Base-by-base conservation (phyloP, 2,329 filamentous ascomycete genomes). In the Verticillium albo-atrum region DNA sequence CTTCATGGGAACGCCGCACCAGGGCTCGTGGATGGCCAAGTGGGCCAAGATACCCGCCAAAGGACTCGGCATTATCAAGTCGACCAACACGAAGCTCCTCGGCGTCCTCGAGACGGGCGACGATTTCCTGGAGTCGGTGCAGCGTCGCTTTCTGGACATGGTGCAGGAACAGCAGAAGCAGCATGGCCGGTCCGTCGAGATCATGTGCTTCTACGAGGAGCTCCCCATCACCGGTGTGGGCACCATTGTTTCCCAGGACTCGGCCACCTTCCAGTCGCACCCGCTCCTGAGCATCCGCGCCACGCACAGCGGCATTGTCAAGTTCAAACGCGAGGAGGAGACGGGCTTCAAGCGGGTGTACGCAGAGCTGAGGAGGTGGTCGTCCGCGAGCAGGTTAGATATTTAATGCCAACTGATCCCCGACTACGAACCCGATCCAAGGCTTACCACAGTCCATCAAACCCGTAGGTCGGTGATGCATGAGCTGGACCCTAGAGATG, bases 1-100 rank as follows among this genome's bases (percentile, higher is more conserved):
- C 6, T 77, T 77, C 58, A 69, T 77, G 64, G 73, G 75, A 3
- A 76, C 74, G 1, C 75, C 75, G 28, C 72, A 77, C 59, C 65
- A 55, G 17, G 74, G 73, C 4, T 65, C 71, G 0, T 70, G 67
- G 68, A 65, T 73, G 58, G 73, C 74, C 0, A 54, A 70, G 30
- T 76, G 71, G 74, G 68, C 67, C 0, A 66, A 61, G 15, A 68
- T 72, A n/a, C 67, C 68, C 0, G 70, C 63, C 20, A 60, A 59
- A 2, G 63, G 62, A 20, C 58, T 76, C 1, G 70, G 71, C 1
- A 4, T 74, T 1, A 20, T 72, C 15, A 75, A 69, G 57, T 67
- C 67, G 3, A 68, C 64, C 27, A 76, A 75, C 60, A 69, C 55
- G 34, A 62, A 63, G 20, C 60, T 76, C 1, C 51, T 77, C 2